phyloP scores from a whole-genome alignment of 768 basidiomycete species.

The Tricholoma terreum region DNA sequence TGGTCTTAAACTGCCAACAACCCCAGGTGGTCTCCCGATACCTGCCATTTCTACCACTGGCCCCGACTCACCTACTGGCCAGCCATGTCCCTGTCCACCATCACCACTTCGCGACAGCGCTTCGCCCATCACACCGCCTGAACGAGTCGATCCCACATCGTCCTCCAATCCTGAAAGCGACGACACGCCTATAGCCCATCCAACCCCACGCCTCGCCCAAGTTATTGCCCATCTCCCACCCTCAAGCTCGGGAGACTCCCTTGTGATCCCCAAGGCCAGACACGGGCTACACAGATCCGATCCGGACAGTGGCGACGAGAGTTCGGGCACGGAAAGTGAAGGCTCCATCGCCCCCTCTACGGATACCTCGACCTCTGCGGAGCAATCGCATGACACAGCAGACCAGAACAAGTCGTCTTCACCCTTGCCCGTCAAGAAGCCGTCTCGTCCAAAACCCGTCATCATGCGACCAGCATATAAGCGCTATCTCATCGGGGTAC shows the following conservation, averaged over 20 bases:
- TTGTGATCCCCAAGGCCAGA: constrained; percentile 14
- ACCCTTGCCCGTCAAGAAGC: constrained; percentile 14
- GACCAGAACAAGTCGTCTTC: not conserved
- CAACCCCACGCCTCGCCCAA: constrained; percentile 14
- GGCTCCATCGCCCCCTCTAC: constrained; percentile 24
- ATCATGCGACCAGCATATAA: constrained; percentile 87
- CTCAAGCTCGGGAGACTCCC: constrained; percentile 6
- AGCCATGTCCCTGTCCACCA: constrained; percentile 15
- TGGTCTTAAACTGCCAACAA: constrained; percentile 5
- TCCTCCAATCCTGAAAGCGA: constrained; percentile 5
- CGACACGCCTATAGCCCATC: constrained; percentile 6
- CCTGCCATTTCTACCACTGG: constrained; percentile 54
- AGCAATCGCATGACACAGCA: not conserved
- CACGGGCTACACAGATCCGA: constrained; percentile 9
- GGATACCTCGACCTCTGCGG: constrained; percentile 13
- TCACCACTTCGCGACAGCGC: not conserved
- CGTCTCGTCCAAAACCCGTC: constrained; percentile 49
- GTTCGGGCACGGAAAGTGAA: constrained; percentile 44
- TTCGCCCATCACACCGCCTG: not conserved
- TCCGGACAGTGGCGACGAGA: constrained; percentile 31
- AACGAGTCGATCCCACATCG: not conserved
- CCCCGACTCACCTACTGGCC: constrained; percentile 36
- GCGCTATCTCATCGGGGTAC: constrained; percentile 84
- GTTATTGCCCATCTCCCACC: constrained; percentile 14
- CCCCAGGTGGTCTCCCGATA: constrained; percentile 45